These are phyloP conservation scores for Suhomyces xylopsoci DNA, from an alignment of 805 yeast species.

Conservation along the genomic window DNA sequence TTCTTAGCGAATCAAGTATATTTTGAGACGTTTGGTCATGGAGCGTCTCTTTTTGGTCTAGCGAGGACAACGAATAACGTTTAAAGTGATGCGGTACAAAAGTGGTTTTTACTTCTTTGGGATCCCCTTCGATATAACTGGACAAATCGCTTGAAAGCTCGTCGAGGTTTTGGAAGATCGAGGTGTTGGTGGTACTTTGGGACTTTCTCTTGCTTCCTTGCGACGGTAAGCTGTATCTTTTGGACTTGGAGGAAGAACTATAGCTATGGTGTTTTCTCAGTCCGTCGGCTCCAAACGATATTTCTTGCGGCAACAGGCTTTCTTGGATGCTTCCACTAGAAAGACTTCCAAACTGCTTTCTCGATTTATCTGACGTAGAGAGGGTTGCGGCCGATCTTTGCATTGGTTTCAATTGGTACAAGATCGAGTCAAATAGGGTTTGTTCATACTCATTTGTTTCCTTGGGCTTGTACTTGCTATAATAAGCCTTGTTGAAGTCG, in stretches of 20 bases:
- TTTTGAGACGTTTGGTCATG: neutral
- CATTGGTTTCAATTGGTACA: conserved; percentile 29
- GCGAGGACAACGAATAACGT: conserved; percentile 6
- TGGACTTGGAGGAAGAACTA: conserved; percentile 3
- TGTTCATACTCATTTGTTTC: conserved; percentile 8
- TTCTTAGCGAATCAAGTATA: conserved; percentile 6
- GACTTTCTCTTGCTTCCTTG: conserved; percentile 13
- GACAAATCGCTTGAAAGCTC: conserved; percentile 27
- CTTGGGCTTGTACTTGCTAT: conserved; percentile 10
- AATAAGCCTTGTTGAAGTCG: conserved; percentile 21
- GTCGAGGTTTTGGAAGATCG: conserved; percentile 26
- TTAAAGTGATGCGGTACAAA: neutral
- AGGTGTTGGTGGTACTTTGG: conserved; percentile 24
- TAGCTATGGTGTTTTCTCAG: neutral
- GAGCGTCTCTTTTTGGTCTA: neutral
- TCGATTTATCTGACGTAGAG: conserved; percentile 18
- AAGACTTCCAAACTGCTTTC: neutral
- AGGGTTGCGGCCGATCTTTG: conserved; percentile 31
- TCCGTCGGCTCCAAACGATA: neutral
- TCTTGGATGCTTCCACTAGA: neutral
- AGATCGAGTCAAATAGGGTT: conserved; percentile 12
- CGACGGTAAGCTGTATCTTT: conserved; percentile 7
- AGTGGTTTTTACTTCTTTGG: neutral
- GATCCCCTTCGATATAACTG: conserved; percentile 9
- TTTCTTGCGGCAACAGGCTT: neutral